Conservation (phyloP, 129 eudicot genomes). For the Pseudognaphalium luteoalbum region DNA sequence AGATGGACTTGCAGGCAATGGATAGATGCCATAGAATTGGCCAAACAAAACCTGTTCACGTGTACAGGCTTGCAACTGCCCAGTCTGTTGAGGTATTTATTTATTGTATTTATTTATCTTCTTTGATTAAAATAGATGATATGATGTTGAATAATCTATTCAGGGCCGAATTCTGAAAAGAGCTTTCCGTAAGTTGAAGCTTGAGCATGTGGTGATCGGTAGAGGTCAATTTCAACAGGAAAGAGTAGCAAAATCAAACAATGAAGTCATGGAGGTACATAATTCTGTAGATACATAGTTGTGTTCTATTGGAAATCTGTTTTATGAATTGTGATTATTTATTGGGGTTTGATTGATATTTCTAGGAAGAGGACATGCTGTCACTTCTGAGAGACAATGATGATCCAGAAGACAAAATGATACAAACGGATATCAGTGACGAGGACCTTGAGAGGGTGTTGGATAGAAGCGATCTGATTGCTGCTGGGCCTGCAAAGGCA, state of each 20-base stretch:
- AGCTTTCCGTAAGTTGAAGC: slow-evolving; percentile 93
- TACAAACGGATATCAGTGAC: slow-evolving; percentile 82
- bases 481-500: slow-evolving; percentile 25
- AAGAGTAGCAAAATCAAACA: slow-evolving; percentile 39
- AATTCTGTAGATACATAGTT: neutral
- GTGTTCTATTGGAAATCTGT: neutral
- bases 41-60: slow-evolving; percentile 99
- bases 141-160: slow-evolving; percentile 15
- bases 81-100: slow-evolving; percentile 74
- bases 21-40: slow-evolving; percentile 99
- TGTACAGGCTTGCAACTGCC: slow-evolving; percentile 95
- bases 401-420: slow-evolving; percentile 67
- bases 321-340: neutral
- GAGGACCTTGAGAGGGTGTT: slow-evolving; percentile 76
- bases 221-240: slow-evolving; percentile 93
- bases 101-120: neutral
- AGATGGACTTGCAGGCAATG: slow-evolving; percentile 99
- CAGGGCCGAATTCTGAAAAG: slow-evolving; percentile 96
- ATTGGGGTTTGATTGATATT: neutral
- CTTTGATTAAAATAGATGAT: neutral
- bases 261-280: slow-evolving; percentile 48
- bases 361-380: slow-evolving; percentile 84
- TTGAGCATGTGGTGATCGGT: slow-evolving; percentile 98
- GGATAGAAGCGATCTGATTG: slow-evolving; percentile 79
- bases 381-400: slow-evolving; percentile 69